Conservation (phyloP, 1,284 basidiomycete genomes). For the Trichosporon asahii region DNA sequence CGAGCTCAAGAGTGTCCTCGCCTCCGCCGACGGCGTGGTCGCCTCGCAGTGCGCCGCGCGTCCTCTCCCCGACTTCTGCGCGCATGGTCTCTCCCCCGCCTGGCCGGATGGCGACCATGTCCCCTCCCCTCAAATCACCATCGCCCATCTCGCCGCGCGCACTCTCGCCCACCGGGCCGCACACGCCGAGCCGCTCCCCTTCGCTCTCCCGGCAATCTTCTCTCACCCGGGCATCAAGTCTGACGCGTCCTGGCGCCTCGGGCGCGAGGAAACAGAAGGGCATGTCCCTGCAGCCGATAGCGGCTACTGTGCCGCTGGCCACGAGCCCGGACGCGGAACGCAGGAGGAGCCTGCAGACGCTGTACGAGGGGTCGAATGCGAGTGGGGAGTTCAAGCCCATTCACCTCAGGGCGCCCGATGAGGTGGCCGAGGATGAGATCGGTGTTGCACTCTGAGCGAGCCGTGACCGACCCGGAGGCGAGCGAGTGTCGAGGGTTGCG, state of each 20-base stretch:
- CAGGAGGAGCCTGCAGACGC: background rate
- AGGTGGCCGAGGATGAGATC: conserved; percentile 5
- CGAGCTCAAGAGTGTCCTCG: background rate
- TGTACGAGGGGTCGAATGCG: background rate
- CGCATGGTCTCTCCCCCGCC: background rate
- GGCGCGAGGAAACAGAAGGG: background rate
- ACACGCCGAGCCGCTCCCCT: background rate
- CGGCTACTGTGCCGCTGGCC: background rate
- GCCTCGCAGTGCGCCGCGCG: too few relatives aligned
- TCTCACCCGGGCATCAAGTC: background rate
- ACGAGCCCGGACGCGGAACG: background rate
- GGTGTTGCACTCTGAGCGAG: background rate
- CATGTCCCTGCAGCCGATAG: background rate
- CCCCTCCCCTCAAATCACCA: too few relatives aligned
- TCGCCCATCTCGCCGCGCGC: background rate
- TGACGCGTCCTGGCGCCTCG: background rate
- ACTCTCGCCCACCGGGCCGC: background rate
- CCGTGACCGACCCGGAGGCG: too few relatives aligned
- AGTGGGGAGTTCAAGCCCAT: background rate
- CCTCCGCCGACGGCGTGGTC: background rate
- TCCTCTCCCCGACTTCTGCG: background rate
- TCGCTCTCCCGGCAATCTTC: background rate
- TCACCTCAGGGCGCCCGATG: background rate
- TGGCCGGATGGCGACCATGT: too few relatives aligned
- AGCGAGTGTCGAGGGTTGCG: too few relatives aligned